Evolutionary conservation across 73 alveolate species (phyloP).

Genomic region (Paramecium bursaria): DNA sequence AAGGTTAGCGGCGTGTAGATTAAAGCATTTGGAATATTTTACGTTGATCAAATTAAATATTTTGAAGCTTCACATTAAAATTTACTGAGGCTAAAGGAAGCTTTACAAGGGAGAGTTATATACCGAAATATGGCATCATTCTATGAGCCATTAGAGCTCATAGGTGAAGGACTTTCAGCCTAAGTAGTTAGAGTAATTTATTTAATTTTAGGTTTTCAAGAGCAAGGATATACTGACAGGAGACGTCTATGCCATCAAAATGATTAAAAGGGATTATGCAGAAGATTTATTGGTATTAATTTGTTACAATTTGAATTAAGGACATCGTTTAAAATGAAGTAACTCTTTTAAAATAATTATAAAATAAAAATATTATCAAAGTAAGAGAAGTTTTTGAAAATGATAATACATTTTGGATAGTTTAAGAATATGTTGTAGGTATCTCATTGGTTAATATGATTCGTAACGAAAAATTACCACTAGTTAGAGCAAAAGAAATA

Average conservation of each 20-base stretch:
- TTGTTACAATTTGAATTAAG: not conserved
- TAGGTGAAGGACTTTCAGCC: slow-evolving; percentile 58
- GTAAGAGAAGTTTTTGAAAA: slow-evolving; percentile 48
- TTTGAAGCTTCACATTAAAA: slow-evolving; percentile 7
- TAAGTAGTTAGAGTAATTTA: not conserved
- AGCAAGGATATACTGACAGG: not conserved
- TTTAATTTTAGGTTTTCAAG: slow-evolving; percentile 15
- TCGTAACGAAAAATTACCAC: not conserved
- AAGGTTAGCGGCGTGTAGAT: slow-evolving; percentile 1
- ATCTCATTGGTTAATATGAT: not conserved
- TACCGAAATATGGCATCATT: slow-evolving; percentile 58
- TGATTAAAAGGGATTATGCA: slow-evolving; percentile 42
- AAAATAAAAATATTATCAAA: not conserved
- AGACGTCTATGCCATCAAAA: slow-evolving; percentile 9
- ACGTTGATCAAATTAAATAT: slow-evolving; percentile 30
- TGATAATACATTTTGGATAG: slow-evolving; percentile 53
- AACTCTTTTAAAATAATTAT: not conserved
- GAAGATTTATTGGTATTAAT: not conserved
- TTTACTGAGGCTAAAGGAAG: not conserved
- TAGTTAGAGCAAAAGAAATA: not conserved
- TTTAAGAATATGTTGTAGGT: slow-evolving; percentile 37
- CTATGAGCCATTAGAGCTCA: slow-evolving; percentile 41
- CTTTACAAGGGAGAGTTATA: slow-evolving; percentile 12
- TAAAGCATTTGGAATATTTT: slow-evolving; percentile 55
- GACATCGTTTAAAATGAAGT: slow-evolving; percentile 48